These are phyloP conservation scores for Botryotinia calthae DNA, from an alignment of 2,329 filamentous ascomycete genomes.

Conservation along the genomic window DNA sequence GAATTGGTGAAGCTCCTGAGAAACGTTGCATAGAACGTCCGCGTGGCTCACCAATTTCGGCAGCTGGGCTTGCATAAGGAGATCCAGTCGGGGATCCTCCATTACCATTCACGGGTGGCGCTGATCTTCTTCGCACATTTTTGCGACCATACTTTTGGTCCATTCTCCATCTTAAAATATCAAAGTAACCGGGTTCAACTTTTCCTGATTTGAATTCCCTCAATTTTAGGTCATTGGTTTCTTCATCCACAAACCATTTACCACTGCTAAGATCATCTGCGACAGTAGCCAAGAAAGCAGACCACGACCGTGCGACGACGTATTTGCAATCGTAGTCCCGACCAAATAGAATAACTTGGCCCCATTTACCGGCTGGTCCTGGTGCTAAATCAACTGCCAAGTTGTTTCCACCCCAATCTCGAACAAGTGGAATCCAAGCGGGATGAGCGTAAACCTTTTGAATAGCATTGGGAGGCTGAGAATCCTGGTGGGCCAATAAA, in stretches of 20 bases:
- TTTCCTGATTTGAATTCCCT: slow-evolving; percentile 86
- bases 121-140: slow-evolving; percentile 53
- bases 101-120: slow-evolving; percentile 36
- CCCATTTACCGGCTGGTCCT: slow-evolving; percentile 87
- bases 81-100: slow-evolving; percentile 49
- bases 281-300: slow-evolving; percentile 76
- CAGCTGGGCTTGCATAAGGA: slow-evolving; percentile 64
- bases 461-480: slow-evolving; percentile 78
- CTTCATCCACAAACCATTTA: slow-evolving; percentile 91
- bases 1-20: slow-evolving; percentile 59
- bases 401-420: slow-evolving; percentile 99
- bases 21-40: slow-evolving; percentile 71
- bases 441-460: slow-evolving; percentile 93
- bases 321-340: slow-evolving; percentile 99
- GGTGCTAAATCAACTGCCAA: slow-evolving; percentile 90
- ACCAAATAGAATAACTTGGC: slow-evolving; percentile 93
- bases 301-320: slow-evolving; percentile 90
- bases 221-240: slow-evolving; percentile 85
- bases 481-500: slow-evolving; percentile 79
- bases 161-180: slow-evolving; percentile 90
- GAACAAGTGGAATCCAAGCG: slow-evolving; percentile 91
- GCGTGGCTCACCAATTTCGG: slow-evolving; percentile 58
- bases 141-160: slow-evolving; percentile 86
- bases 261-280: slow-evolving; percentile 89
- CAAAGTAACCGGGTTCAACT: slow-evolving; percentile 89